These are phyloP conservation scores for Colletotrichum sojae DNA, from an alignment of 2,329 filamentous ascomycete genomes.

Conservation along the genomic window DNA sequence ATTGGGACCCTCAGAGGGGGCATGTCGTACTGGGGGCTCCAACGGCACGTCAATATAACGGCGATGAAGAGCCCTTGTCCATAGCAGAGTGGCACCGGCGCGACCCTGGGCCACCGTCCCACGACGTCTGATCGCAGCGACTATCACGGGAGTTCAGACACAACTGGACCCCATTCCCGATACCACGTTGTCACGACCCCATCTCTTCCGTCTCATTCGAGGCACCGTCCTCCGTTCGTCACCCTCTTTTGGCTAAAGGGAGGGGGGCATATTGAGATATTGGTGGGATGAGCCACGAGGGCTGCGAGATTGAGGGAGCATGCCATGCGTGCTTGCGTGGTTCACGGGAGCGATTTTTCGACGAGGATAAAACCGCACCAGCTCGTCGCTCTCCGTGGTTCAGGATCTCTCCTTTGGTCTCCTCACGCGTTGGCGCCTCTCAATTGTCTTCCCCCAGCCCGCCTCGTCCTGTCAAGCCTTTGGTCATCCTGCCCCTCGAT, in stretches of 20 bases:
- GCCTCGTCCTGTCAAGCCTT: conserved; percentile 14
- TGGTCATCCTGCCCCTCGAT: conserved; percentile 6
- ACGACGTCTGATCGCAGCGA: conserved; percentile 27
- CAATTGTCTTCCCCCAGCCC: conserved; percentile 5
- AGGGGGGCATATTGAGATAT: conserved; percentile 1
- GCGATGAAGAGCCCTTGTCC: conserved; percentile 27
- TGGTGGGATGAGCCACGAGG: conserved; percentile 13
- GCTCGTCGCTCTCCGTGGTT: conserved; percentile 13
- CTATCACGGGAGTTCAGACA: conserved; percentile 24
- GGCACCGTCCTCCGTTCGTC: conserved; percentile 4
- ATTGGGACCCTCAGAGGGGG: conserved; percentile 10
- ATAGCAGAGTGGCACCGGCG: conserved; percentile 28
- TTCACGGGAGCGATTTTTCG: conserved; percentile 12
- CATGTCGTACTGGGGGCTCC: conserved; percentile 17
- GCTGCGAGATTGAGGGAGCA: conserved; percentile 17
- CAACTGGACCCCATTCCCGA: conserved; percentile 3
- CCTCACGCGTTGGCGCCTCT: conserved; percentile 16
- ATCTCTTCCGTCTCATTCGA: conserved; percentile 5
- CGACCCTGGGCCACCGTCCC: conserved; percentile 14
- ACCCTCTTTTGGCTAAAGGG: conserved; percentile 22
- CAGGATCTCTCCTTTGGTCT: not conserved
- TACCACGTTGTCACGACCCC: conserved; percentile 10
- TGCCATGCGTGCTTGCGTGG: conserved; percentile 4
- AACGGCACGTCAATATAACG: conserved; percentile 25
- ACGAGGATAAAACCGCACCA: conserved; percentile 22